Conservation (phyloP, 331 rosid species). For the Malus hybrid region DNA sequence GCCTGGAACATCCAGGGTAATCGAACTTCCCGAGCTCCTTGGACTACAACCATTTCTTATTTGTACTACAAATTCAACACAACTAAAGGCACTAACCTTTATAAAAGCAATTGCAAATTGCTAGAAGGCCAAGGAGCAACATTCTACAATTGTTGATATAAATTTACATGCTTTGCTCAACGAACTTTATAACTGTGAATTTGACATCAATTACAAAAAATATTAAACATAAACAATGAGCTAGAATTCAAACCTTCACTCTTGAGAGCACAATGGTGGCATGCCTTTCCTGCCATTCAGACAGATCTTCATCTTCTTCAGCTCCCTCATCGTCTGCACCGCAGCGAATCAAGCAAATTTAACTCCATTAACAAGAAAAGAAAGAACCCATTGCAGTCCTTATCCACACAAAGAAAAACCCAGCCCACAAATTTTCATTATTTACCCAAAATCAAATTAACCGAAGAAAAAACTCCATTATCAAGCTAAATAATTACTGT, state of each 20-base stretch:
- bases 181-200: not conserved
- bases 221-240: not conserved
- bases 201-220: not conserved
- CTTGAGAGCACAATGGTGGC: constrained; percentile 36
- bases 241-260: constrained; percentile 36
- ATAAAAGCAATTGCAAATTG: not conserved
- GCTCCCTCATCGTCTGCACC: constrained; percentile 23
- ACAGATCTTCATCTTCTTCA: constrained; percentile 27
- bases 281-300: constrained; percentile 47
- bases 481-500: not conserved
- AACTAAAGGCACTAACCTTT: not conserved
- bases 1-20: not conserved
- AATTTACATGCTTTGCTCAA: not conserved
- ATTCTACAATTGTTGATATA: not conserved
- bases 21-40: not conserved
- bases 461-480: not conserved
- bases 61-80: not conserved
- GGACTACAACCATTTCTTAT: not conserved
- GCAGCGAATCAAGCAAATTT: not conserved
- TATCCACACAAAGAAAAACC: not conserved
- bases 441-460: not conserved
- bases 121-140: not conserved
- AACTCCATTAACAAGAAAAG: not conserved
- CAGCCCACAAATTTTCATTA: not conserved
- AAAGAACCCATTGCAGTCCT: not conserved